A percentile compares a stretch with the other conserved stretches of the same genome.
Evolutionary conservation across 495 filamentous ascomycete genomes (phyloP).

Genomic region (Pyrenopolyporus hunteri): DNA sequence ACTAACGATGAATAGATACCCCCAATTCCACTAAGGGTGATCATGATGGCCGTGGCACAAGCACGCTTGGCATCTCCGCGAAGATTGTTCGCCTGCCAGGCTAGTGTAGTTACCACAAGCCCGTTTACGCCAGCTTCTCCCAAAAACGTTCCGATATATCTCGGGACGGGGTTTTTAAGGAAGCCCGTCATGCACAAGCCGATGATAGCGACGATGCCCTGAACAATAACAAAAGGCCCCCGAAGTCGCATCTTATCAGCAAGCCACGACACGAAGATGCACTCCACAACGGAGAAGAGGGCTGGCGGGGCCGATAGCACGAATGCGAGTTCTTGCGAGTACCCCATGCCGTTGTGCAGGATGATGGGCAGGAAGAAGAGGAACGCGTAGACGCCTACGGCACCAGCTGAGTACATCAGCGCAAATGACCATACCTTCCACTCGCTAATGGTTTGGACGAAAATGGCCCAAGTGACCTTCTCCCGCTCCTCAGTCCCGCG

Average conservation of each 20-base stretch:
- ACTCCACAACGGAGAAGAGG: constrained; percentile 66
- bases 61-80: constrained; percentile 67
- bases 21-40: constrained; percentile 57
- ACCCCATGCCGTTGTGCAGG: constrained; percentile 56
- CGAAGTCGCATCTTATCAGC: constrained; percentile 62
- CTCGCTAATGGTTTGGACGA: constrained; percentile 41
- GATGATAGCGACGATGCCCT: constrained; percentile 55
- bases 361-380: constrained; percentile 61
- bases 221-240: constrained; percentile 59
- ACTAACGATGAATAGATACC: constrained; percentile 64
- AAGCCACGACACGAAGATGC: constrained; percentile 51
- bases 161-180: constrained; percentile 49
- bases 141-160: constrained; percentile 66
- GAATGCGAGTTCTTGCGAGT: constrained; percentile 47
- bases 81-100: constrained; percentile 70
- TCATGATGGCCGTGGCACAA: constrained; percentile 33
- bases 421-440: constrained; percentile 52
- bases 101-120: constrained; percentile 60
- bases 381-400: constrained; percentile 55
- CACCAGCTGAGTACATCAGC: constrained; percentile 55
- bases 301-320: constrained; percentile 72
- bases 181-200: constrained; percentile 63
- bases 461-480: constrained; percentile 43
- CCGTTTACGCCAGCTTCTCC: constrained; percentile 59
- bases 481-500: constrained; percentile 55